phyloP scores from a whole-genome alignment of 257 asterid species.

The Solanum arcanum region DNA sequence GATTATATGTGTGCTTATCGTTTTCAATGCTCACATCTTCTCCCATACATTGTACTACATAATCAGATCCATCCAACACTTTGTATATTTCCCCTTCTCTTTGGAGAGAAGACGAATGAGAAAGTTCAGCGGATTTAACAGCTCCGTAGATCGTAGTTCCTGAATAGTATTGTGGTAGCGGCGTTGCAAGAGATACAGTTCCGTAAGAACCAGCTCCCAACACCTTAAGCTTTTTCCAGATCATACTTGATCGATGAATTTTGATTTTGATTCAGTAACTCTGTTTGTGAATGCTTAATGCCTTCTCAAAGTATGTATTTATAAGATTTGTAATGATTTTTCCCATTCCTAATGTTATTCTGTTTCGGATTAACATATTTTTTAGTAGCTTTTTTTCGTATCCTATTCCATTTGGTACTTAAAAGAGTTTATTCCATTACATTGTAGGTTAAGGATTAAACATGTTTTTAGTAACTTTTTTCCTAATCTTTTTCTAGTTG shows the following conservation, averaged over 20 bases:
- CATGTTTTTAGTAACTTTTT: no score
- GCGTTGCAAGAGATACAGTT: neutral
- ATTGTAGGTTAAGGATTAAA: no score
- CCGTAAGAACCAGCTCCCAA: neutral
- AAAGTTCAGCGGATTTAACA: neutral
- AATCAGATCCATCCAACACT: neutral
- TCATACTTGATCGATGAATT: neutral
- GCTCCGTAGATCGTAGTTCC: neutral
- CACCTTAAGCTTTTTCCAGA: neutral
- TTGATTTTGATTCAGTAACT: neutral
- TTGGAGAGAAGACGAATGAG: neutral
- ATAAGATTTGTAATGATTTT: no score
- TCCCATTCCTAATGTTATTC: neutral
- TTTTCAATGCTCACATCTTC: neutral
- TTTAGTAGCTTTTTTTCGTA: no score
- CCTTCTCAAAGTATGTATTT: neutral
- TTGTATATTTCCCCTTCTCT: neutral
- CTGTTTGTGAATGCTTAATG: neutral
- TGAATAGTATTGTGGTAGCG: neutral
- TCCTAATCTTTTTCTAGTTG: no score
- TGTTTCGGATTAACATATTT: no score
- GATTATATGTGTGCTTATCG: neutral
- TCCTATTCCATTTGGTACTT: no score
- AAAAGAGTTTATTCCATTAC: no score
- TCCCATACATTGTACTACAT: neutral